phyloP scores from a whole-genome alignment of 2,329 filamentous ascomycete genomes.

The Coleophoma cylindrospora region DNA sequence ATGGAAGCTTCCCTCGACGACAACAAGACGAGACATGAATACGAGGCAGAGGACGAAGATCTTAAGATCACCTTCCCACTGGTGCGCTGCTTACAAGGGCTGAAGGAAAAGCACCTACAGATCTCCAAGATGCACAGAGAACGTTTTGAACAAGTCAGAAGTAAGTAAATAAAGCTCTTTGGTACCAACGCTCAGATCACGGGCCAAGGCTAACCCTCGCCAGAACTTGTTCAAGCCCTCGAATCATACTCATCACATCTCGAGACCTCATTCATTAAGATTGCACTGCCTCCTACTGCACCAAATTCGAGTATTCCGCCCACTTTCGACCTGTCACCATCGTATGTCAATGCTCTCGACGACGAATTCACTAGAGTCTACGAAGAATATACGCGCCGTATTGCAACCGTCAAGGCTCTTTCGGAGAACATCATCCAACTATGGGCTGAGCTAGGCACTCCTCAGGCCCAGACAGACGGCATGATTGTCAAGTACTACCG shows the following conservation, averaged over 20 bases:
- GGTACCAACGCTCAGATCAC: neutral
- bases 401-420: constrained; percentile 67
- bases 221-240: constrained; percentile 88
- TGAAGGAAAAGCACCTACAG: constrained; percentile 82
- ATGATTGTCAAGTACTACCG: constrained; percentile 85
- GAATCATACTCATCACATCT: constrained; percentile 96
- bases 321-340: constrained; percentile 85
- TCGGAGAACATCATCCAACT: constrained; percentile 86
- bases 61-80: constrained; percentile 80
- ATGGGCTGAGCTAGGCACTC: constrained; percentile 93
- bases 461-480: constrained; percentile 86
- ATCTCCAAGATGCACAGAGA: constrained; percentile 82
- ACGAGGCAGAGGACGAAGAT: constrained; percentile 60
- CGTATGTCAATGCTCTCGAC: constrained; percentile 83
- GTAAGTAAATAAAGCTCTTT: constrained; percentile 43
- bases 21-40: constrained; percentile 57
- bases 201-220: constrained; percentile 9
- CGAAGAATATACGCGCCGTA: constrained; percentile 86
- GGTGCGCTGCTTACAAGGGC: constrained; percentile 66
- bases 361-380: constrained; percentile 91
- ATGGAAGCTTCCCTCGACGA: constrained; percentile 91
- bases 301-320: constrained; percentile 72
- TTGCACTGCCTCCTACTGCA: constrained; percentile 78
- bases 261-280: constrained; percentile 79
- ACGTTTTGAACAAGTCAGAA: constrained; percentile 92